Percentiles rank a stretch among this genome's conserved stretches.
Conservation (phyloP, 371 early-diverging fungal species). For the Apophysomyces trapeziformis region DNA sequence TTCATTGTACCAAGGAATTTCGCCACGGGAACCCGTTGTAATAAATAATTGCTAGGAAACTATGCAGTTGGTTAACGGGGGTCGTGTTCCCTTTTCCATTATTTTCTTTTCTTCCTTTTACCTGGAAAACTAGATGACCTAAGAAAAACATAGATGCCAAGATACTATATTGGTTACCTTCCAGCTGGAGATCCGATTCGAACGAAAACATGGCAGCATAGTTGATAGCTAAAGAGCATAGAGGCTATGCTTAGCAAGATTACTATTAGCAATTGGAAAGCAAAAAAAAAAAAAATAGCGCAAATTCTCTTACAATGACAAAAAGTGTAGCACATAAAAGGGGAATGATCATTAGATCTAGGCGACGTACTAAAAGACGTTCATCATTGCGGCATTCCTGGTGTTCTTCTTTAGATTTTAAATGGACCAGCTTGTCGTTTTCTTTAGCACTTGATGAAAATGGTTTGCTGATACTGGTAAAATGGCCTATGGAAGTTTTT, state of each 20-base stretch:
- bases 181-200: constrained; percentile 23
- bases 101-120: not conserved
- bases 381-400: too few species aligned
- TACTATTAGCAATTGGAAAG: constrained; percentile 38
- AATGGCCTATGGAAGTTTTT: too few species aligned
- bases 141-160: constrained; percentile 39
- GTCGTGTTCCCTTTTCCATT: too few species aligned
- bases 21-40: constrained; percentile 35
- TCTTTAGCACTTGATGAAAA: too few species aligned
- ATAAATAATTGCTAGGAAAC: constrained; percentile 33
- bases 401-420: too few species aligned
- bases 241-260: too few species aligned
- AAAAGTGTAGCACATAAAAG: too few species aligned
- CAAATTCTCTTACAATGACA: too few species aligned
- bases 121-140: constrained; percentile 39
- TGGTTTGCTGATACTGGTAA: too few species aligned
- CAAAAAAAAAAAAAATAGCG: not conserved
- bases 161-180: constrained; percentile 25
- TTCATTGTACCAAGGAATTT: constrained; percentile 27
- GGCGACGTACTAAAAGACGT: too few species aligned
- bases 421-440: too few species aligned
- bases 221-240: constrained; percentile 18
- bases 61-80: not conserved
- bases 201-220: constrained; percentile 29
- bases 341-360: too few species aligned